Base-by-base conservation (phyloP, 2,329 filamentous ascomycete genomes). In the Fusarium albosuccineum region DNA sequence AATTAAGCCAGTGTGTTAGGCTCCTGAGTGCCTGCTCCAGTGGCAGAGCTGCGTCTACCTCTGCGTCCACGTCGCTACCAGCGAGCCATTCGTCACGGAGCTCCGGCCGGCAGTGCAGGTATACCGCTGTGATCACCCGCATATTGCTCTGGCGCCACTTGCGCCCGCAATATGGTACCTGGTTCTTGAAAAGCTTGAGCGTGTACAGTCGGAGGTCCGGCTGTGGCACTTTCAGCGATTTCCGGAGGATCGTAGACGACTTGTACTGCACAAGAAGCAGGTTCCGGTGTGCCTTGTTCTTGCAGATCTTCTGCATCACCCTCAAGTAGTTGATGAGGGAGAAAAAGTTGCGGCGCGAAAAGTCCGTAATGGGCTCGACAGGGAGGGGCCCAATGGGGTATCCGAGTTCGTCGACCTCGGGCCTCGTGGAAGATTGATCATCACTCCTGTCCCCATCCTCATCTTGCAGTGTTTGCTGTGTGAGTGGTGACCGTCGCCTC, bases 131-230 rank as follows among this genome's bases (percentile, higher is more conserved):
- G 75, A 99, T 99, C 74, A 98, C 94, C 57, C 95, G 92, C 96
- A 99, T 99, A 79, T 99, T 98, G 71, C 90, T 90, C 81, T 98
- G 96, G 13, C 96, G 90, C 96, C 96, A 99, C 82, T 99, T 99
- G 42, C 96, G 91, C 22, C 96, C 95, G 78, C 95, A 98, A 83
- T 97, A 99, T 1, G 96, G 96, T 5, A 99, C 96, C 79, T 99
- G 96, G 63, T 94, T 96, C 80, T 99, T 99, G 89, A 98, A 98
- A 0, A 99, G 86, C 80, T 99, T 99, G 71, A 99, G 87, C 0
- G 96, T 97, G 82, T 98, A 98, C 42, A 97, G 89, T 6, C 96
- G 90, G 40, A 99, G 85, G 73, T 93, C 87, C 2, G 90, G 91
- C 74, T 99, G 93, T 0, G 95, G 95, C 22, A 97, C 91, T 71